phyloP scores from a whole-genome alignment of 1,139 yeast species.

The Yarrowia galli region DNA sequence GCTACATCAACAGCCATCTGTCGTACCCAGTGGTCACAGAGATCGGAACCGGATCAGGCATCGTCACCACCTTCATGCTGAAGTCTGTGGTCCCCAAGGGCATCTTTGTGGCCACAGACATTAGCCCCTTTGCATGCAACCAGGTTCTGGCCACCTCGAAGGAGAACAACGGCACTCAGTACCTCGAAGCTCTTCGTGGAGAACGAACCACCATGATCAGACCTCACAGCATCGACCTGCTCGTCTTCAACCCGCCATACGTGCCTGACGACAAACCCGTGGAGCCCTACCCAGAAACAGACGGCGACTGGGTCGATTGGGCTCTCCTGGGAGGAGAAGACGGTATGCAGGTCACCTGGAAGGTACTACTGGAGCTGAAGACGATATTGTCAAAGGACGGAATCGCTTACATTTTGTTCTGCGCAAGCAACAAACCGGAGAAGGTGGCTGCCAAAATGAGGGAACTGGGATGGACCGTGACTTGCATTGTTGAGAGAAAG shows the following conservation, averaged over 20 bases:
- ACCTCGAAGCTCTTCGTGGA: conserved; percentile 66
- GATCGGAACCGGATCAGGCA: conserved; percentile 91
- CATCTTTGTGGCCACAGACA: conserved; percentile 71
- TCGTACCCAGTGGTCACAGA: conserved; percentile 70
- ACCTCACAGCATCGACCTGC: conserved; percentile 62
- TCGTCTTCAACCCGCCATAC: conserved; percentile 93
- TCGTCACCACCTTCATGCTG: conserved; percentile 77
- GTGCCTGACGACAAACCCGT: conserved; percentile 78
- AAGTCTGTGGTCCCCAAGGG: conserved; percentile 59
- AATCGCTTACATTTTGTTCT: conserved; percentile 80
- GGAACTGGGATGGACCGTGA: conserved; percentile 62
- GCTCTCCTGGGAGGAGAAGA: conserved; percentile 88
- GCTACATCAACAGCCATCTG: conserved; percentile 31
- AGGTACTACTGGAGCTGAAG: conserved; percentile 62
- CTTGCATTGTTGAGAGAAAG: conserved; percentile 64
- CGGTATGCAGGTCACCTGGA: conserved; percentile 86
- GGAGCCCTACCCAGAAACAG: conserved; percentile 57
- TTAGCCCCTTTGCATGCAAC: conserved; percentile 77
- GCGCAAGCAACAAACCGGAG: conserved; percentile 86
- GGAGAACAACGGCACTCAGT: conserved; percentile 55
- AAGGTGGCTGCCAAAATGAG: conserved; percentile 60
- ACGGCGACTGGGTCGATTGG: conserved; percentile 78
- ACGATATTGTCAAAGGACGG: conserved; percentile 62
- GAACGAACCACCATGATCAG: conserved; percentile 62
- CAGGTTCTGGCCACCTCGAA: conserved; percentile 61